phyloP scores from a whole-genome alignment of 345 rosid species.

The Lepidium aucheri region DNA sequence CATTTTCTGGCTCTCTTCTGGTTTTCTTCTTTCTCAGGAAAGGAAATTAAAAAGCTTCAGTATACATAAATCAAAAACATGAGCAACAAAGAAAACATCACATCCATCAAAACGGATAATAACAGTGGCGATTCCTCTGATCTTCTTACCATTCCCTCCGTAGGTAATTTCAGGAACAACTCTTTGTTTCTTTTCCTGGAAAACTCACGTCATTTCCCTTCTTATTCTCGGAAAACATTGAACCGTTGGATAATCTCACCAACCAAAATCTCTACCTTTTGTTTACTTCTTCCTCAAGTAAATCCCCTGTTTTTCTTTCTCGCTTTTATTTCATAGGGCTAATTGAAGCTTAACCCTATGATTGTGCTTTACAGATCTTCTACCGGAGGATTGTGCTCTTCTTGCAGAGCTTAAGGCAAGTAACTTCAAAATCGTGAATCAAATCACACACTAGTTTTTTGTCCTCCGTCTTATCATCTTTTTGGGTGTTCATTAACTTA shows the following conservation, averaged over 20 bases:
- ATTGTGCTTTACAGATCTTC: constrained; percentile 9
- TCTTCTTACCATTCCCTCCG: background rate
- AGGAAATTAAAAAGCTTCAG: background rate
- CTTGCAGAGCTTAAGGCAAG: constrained; percentile 18
- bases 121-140: constrained; percentile 6
- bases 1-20: constrained; percentile 10
- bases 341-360: background rate
- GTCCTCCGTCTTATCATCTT: background rate
- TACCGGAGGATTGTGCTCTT: constrained; percentile 4
- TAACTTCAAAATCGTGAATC: background rate
- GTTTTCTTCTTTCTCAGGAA: background rate
- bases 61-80: background rate
- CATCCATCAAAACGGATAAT: background rate
- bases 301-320: constrained; percentile 7
- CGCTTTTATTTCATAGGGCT: background rate
- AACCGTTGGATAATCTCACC: background rate
- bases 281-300: constrained; percentile 2
- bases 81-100: constrained; percentile 16
- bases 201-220: background rate
- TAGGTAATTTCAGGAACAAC: background rate
- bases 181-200: background rate
- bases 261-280: background rate
- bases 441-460: background rate
- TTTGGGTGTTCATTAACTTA: background rate
- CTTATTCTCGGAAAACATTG: background rate